Conservation (phyloP, 228 moss, liverwort and hornwort species). For the Sphagnum magellanicum region DNA sequence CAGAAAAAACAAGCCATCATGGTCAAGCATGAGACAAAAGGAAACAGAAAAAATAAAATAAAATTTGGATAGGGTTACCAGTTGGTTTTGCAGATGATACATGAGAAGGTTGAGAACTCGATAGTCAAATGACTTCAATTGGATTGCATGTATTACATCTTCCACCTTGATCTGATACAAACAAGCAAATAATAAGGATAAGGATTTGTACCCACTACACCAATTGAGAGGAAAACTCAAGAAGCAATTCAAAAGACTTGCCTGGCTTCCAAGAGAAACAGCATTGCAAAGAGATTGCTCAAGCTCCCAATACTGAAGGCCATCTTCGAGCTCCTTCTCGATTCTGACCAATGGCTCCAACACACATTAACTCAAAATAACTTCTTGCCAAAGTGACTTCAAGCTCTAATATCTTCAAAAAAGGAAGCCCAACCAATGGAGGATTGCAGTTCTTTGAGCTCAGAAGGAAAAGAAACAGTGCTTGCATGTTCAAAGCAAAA, state of each 20-base stretch:
- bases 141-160: conserved; percentile 65
- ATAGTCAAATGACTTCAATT: conserved; percentile 91
- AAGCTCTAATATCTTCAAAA: too few relatives aligned
- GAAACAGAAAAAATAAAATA: not conserved
- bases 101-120: conserved; percentile 83
- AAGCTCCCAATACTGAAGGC: conserved; percentile 81
- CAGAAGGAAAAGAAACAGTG: too few relatives aligned
- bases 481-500: too few relatives aligned
- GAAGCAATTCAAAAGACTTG: conserved; percentile 7
- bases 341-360: conserved; percentile 34
- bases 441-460: too few relatives aligned
- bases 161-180: conserved; percentile 41
- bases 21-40: too few relatives aligned
- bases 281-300: conserved; percentile 71
- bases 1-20: not conserved
- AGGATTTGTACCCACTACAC: not conserved
- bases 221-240: not conserved
- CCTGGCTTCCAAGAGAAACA: conserved; percentile 27
- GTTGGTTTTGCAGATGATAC: conserved; percentile 38
- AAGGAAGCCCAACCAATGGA: too few relatives aligned
- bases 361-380: too few relatives aligned
- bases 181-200: not conserved
- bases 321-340: conserved; percentile 65
- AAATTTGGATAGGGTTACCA: conserved; percentile 12
- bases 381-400: too few relatives aligned